Evolutionary conservation across 2,329 filamentous ascomycete species (phyloP), one percentile per base, ranked within the genome.

Genomic region (Ascosphaera apis): DNA sequence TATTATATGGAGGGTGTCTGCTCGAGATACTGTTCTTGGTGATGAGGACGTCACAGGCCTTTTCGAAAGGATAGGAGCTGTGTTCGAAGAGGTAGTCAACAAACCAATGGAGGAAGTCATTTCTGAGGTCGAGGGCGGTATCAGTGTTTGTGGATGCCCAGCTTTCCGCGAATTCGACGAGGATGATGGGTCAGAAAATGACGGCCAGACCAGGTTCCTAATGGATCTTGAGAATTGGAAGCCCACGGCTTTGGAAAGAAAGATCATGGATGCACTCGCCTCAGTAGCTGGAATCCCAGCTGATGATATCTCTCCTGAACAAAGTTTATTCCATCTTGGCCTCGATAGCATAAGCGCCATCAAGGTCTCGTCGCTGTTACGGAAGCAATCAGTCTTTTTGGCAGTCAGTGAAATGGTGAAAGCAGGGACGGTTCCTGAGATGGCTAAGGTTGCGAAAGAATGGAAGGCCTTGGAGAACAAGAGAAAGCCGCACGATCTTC

Each of bases 321-420:
- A 72, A 35, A 80, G 67, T 0, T 67, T 92, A 9, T 91, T 88
- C 52, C 74, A 88, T 42, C 63, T 93, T 1, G 84, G 84, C 0
- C 67, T 93, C 1, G 84, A 93, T 50, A 93, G 84, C 0, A 91
- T 93, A 51, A 86, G 76, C 42, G 76, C 82, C 1, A 88, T 93
- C 57, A 91, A 88, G 47, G 72, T 83, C 3, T 71, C 73, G 6
- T 67, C 75, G 0, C 59, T 83, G 5, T 58, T 93, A 3, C 72
- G 69, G 31, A 76, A 68, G 43, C 27, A 47, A 34, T 67, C 63
- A 0, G 53, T 92, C 5, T 53, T 57, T 9, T 52, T 91, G 1
- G 64, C 65, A 23, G 76, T 86, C 2, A 73, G 76, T 31, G 69
- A 80, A 28, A 69, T 92, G 46, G 56, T 91, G 2, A 68, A 60